Conservation (phyloP, 345 rosid genomes). For the Erysimum cheiranthoides region DNA sequence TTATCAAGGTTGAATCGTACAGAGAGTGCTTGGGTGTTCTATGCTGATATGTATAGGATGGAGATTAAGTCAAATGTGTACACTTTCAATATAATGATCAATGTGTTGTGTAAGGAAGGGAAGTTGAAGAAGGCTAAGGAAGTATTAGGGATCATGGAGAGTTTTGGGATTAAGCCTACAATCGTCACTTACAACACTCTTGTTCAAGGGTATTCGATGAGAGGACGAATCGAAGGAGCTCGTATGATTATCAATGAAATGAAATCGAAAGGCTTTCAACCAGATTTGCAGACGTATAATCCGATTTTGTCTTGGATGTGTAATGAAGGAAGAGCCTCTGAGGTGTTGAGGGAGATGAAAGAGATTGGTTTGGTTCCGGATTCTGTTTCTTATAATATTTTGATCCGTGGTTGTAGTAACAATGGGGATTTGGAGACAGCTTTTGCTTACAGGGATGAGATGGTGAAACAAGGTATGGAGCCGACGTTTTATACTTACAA, state of each 20-base stretch:
- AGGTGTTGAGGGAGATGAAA: constrained; percentile 63
- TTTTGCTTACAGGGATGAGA: constrained; percentile 73
- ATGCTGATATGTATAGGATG: constrained; percentile 94
- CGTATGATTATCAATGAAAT: constrained; percentile 63
- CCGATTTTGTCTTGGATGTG: constrained; percentile 82
- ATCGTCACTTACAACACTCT: constrained; percentile 80
- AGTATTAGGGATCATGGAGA: constrained; percentile 63
- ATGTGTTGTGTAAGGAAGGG: constrained; percentile 85
- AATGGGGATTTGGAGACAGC: constrained; percentile 70
- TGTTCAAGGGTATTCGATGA: constrained; percentile 72
- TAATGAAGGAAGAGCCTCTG: constrained; percentile 67
- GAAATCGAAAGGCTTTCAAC: constrained; percentile 65
- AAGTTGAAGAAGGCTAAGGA: constrained; percentile 81
- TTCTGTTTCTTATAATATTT: constrained; percentile 76
- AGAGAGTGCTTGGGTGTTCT: constrained; percentile 76
- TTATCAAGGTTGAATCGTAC: constrained; percentile 62
- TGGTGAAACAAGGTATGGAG: constrained; percentile 65
- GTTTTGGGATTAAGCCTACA: constrained; percentile 70
- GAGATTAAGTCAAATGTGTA: constrained; percentile 68
- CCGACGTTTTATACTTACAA: constrained; percentile 85
- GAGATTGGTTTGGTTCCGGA: constrained; percentile 67
- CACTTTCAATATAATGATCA: constrained; percentile 91
- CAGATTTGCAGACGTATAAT: constrained; percentile 77
- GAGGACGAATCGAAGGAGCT: constrained; percentile 76
- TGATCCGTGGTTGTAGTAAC: constrained; percentile 81